Evolutionary conservation across 192 early-diverging fungal genomes (phyloP), one percentile per base, ranked within the genome.

Genomic region (Entomortierella chlamydospora): DNA sequence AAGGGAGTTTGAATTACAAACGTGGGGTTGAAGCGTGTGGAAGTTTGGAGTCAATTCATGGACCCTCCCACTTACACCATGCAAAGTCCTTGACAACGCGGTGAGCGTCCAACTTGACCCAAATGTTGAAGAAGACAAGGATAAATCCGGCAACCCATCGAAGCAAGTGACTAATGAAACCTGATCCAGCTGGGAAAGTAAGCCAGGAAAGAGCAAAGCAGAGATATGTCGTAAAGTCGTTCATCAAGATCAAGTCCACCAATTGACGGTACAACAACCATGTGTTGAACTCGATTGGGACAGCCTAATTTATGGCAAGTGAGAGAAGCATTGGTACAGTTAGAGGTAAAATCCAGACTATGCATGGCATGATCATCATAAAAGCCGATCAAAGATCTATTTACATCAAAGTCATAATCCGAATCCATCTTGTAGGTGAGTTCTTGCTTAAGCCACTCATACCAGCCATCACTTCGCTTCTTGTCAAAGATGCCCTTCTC

Each of bases 61-160:
- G n/a, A n/a, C n/a, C n/a, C n/a, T n/a, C 10, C 34, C 34, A 87
- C 91, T 88, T 88, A 95, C 94, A 99, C 95, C 96, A 97, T 13
- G 96, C 96, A 86, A 94, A 99, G 83, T 98, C 97, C 82, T 95
- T 97, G 60, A 99, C 93, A 10, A 96, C 95, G 11, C 96, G 93
- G 57, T 96, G 94, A 29, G 95, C 96, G 79, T 99, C 97, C 52
- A 94, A 73, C 80, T 97, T 96, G 68, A 99, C 96, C 94, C 97
- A 97, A 62, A 97, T 89, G 67, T 97, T 98, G 81, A 99, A 97
- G 28, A 88, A 83, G 9, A 97, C 84, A 55, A 99, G 83, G 28
- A 94, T 84, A 2, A 92, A 61, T 13, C 95, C 96, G 30, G 90
- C 95, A 25, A 88, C 68, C 80, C 92, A 92, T 28, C 96, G 88